Base-by-base conservation (phyloP, 768 basidiomycete genomes). In the Pulveroboletus frians region DNA sequence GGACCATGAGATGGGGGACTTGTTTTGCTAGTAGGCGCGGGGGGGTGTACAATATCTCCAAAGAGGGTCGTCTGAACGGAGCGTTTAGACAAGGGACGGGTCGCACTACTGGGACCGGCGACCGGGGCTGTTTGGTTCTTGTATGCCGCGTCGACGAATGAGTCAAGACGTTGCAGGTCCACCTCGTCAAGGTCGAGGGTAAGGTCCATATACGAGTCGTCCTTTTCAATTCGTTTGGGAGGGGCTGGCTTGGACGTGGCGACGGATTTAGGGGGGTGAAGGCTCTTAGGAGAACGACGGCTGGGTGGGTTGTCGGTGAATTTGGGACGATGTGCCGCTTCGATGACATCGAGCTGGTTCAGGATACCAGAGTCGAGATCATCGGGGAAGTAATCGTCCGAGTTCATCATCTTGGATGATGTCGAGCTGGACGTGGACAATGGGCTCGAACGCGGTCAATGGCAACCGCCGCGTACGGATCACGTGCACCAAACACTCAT, bases 321-420 rank as follows among this genome's bases (percentile, higher is more conserved):
- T 56, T 53, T 59, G 20, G 56, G 56, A 54, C 54, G 55, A 60
- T 80, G 74, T 14, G 78, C 75, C 9, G 84, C 81, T 68, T 91
- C 87, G 39, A 92, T 82, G 17, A 79, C 75, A 59, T 87, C 83
- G 20, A 91, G 73, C 59, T 85, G 75, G 32, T 75, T 67, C 7
- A 88, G 59, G 3, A 78, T 75, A 31, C 75, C 77, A 38, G 76
- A 76, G 65, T 88, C 77, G 34, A 85, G 56, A 4, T 84, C 83
- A 52, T 81, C 81, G 53, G 79, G 78, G 62, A 85, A 90, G 61
- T 83, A 88, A 36, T 76, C 83, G 70, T 88, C 87, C 31, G 85
- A 88, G 72, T 81, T 85, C 86, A 90, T 88, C 52, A 57, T 54
- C 26, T 9, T 13, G 47, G 42, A 10, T 37, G 51, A 38, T 35